Evolutionary conservation across 768 basidiomycete genomes (phyloP).

Genomic region (Daedaleopsis nitida): DNA sequence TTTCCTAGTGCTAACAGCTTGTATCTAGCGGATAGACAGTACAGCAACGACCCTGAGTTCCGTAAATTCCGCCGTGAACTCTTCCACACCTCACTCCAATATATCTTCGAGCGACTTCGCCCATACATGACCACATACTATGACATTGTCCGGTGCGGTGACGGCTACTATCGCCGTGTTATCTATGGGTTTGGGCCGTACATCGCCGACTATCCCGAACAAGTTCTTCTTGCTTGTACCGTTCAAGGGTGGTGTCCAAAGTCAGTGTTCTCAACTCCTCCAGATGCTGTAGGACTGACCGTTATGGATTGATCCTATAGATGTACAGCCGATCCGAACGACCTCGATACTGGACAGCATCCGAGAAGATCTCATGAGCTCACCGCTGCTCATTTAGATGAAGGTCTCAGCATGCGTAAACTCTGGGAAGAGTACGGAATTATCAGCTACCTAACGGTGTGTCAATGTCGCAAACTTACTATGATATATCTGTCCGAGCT

Average conservation of each 20-base stretch:
- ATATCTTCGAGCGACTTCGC: conserved; percentile 4
- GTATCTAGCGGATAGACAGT: conserved; percentile 1
- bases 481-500: no score
- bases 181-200: conserved; percentile 33
- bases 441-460: conserved; percentile 4
- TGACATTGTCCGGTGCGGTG: conserved; percentile 20
- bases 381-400: neutral
- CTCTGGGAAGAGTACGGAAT: conserved; percentile 14
- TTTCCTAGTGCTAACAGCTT: neutral
- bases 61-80: conserved; percentile 16
- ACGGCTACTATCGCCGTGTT: conserved; percentile 29
- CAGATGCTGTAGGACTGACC: no score
- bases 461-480: neutral
- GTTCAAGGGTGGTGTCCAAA: conserved; percentile 28
- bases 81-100: conserved; percentile 8
- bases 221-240: conserved; percentile 25
- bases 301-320: conserved; percentile 1
- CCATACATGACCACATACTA: conserved; percentile 9
- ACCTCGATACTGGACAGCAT: conserved; percentile 8
- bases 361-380: conserved; percentile 1
- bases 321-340: conserved; percentile 9
- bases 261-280: conserved; percentile 11
- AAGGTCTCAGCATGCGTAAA: neutral
- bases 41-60: conserved; percentile 1
- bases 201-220: conserved; percentile 38